phyloP scores from a whole-genome alignment of 495 filamentous ascomycete genomes.

The Xylaria curta region DNA sequence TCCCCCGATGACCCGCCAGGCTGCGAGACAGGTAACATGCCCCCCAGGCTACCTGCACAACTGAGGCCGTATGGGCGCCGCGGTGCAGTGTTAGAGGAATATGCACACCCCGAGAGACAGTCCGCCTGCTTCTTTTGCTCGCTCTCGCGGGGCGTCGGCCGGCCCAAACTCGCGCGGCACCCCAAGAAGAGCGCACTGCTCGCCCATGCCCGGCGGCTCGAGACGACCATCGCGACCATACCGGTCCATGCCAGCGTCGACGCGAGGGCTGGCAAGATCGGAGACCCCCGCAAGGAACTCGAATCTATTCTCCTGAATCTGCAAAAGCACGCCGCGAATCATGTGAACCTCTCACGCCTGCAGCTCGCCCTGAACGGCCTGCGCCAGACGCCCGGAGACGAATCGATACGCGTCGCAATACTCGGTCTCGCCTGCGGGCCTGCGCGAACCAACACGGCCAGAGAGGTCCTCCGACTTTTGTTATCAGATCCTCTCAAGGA shows the following conservation, averaged over 20 bases:
- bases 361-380: slow-evolving; percentile 81
- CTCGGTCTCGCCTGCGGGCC: slow-evolving; percentile 50
- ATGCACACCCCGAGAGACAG: slow-evolving; percentile 20
- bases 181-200: slow-evolving; percentile 22
- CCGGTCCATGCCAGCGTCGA: not conserved
- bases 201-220: slow-evolving; percentile 14
- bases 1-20: slow-evolving; percentile 8
- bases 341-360: slow-evolving; percentile 76
- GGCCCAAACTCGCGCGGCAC: not conserved
- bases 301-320: slow-evolving; percentile 67
- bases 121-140: slow-evolving; percentile 55
- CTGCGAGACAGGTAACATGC: slow-evolving; percentile 24
- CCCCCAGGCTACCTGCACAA: slow-evolving; percentile 26
- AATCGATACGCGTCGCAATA: slow-evolving; percentile 74
- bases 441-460: slow-evolving; percentile 46
- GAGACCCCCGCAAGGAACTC: slow-evolving; percentile 56
- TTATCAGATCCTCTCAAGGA: slow-evolving; percentile 77
- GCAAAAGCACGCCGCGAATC: slow-evolving; percentile 64
- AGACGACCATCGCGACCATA: slow-evolving; percentile 8
- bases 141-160: slow-evolving; percentile 30
- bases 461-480: slow-evolving; percentile 70
- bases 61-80: slow-evolving; percentile 36
- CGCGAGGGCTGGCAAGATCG: not conserved
- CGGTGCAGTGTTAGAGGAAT: not conserved
- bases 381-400: slow-evolving; percentile 63